Conservation (phyloP, 169 alveolate genomes). For the Plasmodium coatneyi region DNA sequence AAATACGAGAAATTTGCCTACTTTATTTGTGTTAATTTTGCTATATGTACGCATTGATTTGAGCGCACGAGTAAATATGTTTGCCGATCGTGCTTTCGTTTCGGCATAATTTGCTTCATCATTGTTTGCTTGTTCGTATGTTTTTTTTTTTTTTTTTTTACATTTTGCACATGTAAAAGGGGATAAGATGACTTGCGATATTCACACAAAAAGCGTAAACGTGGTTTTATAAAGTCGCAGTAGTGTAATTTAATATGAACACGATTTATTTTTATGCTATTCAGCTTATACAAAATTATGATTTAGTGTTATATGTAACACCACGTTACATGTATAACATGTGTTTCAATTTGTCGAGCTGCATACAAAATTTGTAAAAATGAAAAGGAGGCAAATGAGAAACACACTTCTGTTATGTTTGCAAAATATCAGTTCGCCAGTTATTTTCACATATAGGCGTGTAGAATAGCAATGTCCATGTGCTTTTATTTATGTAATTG, state of each 20-base stretch:
- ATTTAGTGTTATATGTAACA: background rate
- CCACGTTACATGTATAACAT: background rate
- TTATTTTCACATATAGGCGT: background rate
- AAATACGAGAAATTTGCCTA: background rate
- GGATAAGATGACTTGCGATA: background rate
- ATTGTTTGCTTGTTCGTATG: background rate
- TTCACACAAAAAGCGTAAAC: background rate
- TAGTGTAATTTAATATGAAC: background rate
- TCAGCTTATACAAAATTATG: background rate
- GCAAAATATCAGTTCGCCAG: background rate
- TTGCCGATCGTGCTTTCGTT: background rate
- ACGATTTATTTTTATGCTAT: background rate
- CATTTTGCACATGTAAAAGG: background rate
- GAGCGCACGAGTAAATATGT: background rate
- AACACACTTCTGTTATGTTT: background rate
- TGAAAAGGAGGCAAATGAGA: background rate
- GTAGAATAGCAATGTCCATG: background rate
- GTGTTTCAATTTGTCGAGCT: background rate
- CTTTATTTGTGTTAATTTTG: background rate
- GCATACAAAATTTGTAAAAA: background rate
- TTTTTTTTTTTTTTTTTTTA: slow-evolving; percentile 1
- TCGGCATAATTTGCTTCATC: background rate
- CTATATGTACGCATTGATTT: background rate
- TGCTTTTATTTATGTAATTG: background rate
- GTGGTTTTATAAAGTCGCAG: background rate